A percentile compares a stretch with the other conserved stretches of the same genome.
These are phyloP conservation scores for Podila verticillata DNA, from an alignment of 192 early-diverging fungal species.

Conservation along the genomic window DNA sequence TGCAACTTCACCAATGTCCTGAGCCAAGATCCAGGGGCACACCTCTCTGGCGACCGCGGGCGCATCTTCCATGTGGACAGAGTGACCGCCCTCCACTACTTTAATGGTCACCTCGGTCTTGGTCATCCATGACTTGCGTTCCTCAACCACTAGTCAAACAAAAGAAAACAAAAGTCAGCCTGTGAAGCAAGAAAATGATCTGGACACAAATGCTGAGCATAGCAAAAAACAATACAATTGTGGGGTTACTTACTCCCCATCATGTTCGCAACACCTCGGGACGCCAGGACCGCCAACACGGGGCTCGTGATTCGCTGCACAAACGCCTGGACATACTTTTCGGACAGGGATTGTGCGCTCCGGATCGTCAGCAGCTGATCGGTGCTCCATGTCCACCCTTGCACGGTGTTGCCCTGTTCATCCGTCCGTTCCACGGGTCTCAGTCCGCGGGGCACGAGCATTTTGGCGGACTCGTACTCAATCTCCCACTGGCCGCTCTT, in stretches of 20 bases:
- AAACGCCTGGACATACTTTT: slow-evolving; percentile 29
- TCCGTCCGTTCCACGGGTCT: slow-evolving; percentile 9
- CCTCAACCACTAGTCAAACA: slow-evolving; percentile 5
- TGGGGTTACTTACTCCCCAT: neutral
- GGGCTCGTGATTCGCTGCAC: slow-evolving; percentile 32
- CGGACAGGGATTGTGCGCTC: slow-evolving; percentile 39
- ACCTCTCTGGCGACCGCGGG: slow-evolving; percentile 15
- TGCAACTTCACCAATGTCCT: slow-evolving; percentile 12
- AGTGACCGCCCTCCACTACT: slow-evolving; percentile 23
- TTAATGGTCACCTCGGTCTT: slow-evolving; percentile 14
- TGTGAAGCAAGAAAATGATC: neutral
- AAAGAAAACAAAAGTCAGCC: neutral
- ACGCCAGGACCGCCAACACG: slow-evolving; percentile 24
- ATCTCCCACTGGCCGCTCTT: slow-evolving; percentile 18
- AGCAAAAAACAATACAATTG: neutral
- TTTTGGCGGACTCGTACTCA: slow-evolving; percentile 13
- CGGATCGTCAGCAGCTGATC: slow-evolving; percentile 39
- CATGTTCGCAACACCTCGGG: slow-evolving; percentile 10
- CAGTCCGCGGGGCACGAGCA: slow-evolving; percentile 34
- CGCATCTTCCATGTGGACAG: slow-evolving; percentile 43
- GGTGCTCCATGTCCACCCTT: slow-evolving; percentile 48
- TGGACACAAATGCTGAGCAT: neutral
- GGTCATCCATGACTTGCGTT: slow-evolving; percentile 11
- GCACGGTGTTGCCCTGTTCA: slow-evolving; percentile 6
- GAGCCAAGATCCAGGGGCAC: slow-evolving; percentile 23